Conservation (phyloP, 345 rosid genomes). For the Murraya koenigii region DNA sequence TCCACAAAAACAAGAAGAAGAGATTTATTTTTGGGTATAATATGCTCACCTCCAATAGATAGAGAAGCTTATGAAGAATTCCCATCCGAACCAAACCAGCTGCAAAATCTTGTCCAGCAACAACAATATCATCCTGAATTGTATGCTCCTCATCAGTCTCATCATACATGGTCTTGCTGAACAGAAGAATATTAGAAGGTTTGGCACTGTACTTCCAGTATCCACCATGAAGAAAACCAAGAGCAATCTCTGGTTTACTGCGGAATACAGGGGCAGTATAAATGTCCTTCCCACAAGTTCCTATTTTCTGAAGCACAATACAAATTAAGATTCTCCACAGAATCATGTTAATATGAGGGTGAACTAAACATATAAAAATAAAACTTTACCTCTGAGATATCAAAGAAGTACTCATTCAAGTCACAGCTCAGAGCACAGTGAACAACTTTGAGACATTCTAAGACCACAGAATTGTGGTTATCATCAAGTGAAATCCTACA, state of each 20-base stretch:
- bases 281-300: constrained; percentile 38
- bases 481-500: constrained; percentile 89
- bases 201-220: constrained; percentile 96
- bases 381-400: constrained; percentile 64
- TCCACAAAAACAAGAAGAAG: neutral
- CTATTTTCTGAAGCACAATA: constrained; percentile 50
- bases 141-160: constrained; percentile 61
- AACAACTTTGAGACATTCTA: constrained; percentile 70
- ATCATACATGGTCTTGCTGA: constrained; percentile 44
- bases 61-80: constrained; percentile 65
- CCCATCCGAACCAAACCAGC: constrained; percentile 95
- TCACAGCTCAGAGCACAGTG: constrained; percentile 66
- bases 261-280: constrained; percentile 81
- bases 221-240: constrained; percentile 77
- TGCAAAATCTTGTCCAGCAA: constrained; percentile 90
- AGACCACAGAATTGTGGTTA: constrained; percentile 73
- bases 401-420: constrained; percentile 57
- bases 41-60: constrained; percentile 67
- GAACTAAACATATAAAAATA: neutral
- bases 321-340: constrained; percentile 10
- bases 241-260: constrained; percentile 71
- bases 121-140: constrained; percentile 76
- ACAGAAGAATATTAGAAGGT: constrained; percentile 63
- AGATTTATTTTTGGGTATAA: neutral
- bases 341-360: neutral